Evolutionary conservation across 495 filamentous ascomycete species (phyloP), one percentile per base, ranked within the genome.

Genomic region (Xylaria grammica): DNA sequence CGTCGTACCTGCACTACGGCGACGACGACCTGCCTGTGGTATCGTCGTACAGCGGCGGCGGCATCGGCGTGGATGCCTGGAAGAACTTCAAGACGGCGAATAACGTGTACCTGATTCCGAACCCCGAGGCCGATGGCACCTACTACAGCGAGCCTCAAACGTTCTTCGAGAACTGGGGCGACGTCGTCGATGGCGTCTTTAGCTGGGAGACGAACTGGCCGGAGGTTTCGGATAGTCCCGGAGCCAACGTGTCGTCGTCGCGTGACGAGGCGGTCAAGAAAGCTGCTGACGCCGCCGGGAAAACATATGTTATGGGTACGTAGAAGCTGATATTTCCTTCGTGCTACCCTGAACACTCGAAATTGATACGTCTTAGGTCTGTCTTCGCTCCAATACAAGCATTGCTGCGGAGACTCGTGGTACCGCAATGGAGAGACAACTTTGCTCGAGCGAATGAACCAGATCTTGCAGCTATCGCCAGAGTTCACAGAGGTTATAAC

Each of bases 381-480:
- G 29, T 65, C 66, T 44, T 30, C 65, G 0, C 65, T 82, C 0
- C 79, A 83, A 49, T 83, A 76, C 68, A 82, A 83, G 51, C 73
- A 81, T 59, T 68, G 74, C 44, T 60, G 68, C 27, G 62, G 70
- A 30, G 66, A 68, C 32, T 63, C 65, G n/a, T 78, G 74, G 71
- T 83, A 83, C 66, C 77, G 80, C 6, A 65, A 68, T 7, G 81
- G 81, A 58, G 79, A 78, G 53, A 68, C 69, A 54, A 81, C 76
- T 48, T 67, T 82, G 34, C 79, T 62, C 34, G 69, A 75, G 49
- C 67, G 74, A 17, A 70, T 77, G 66, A 58, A 66, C 22, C 73
- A 77, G 57, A 73, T 75, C 42, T 64, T 77, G 10, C 34, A 65
- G 26, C 32, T 77, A 8, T 53, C 60, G 4, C 73, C 75, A 34